A percentile compares a stretch with the other conserved stretches of the same genome.
Conservation (phyloP, 2,329 filamentous ascomycete species). For the Coleophoma crateriformis region DNA sequence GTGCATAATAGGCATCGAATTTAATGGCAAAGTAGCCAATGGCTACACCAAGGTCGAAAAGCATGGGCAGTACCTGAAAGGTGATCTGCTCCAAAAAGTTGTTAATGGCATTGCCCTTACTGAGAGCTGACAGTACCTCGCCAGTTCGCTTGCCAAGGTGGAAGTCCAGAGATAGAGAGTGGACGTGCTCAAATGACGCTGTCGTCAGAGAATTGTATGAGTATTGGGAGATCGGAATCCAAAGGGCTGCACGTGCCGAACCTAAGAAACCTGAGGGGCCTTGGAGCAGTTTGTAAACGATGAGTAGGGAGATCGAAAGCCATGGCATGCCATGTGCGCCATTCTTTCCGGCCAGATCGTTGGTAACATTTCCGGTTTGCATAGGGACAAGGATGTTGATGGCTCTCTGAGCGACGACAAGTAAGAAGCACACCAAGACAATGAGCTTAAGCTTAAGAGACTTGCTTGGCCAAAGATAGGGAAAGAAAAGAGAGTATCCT, state of each 20-base stretch:
- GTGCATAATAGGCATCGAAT: conserved; percentile 86
- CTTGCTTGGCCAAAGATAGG: conserved; percentile 92
- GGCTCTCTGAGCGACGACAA: conserved; percentile 74
- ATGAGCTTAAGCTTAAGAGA: conserved; percentile 67
- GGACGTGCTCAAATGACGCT: conserved; percentile 95
- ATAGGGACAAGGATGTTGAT: conserved; percentile 83
- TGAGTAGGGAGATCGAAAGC: conserved; percentile 69
- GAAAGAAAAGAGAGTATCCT: conserved; percentile 90
- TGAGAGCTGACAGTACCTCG: conserved; percentile 89
- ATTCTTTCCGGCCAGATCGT: conserved; percentile 57
- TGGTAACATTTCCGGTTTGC: conserved; percentile 76
- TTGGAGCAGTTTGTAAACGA: conserved; percentile 75
- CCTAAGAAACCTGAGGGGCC: conserved; percentile 84
- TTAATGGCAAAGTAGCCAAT: conserved; percentile 72
- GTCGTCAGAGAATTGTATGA: conserved; percentile 92
- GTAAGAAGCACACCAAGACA: conserved; percentile 74
- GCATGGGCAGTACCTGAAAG: conserved; percentile 92
- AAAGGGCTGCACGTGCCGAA: conserved; percentile 74
- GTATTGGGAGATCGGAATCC: conserved; percentile 96
- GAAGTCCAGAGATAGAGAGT: conserved; percentile 91
- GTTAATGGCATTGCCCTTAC: conserved; percentile 95
- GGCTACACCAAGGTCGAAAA: conserved; percentile 81
- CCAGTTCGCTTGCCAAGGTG: conserved; percentile 95
- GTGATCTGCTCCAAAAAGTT: conserved; percentile 94
- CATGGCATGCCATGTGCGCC: conserved; percentile 54